Evolutionary conservation across 202 grass and related monocot species (phyloP), one percentile per base, ranked within the genome.

Genomic region (Cymbopogon flexuosus): DNA sequence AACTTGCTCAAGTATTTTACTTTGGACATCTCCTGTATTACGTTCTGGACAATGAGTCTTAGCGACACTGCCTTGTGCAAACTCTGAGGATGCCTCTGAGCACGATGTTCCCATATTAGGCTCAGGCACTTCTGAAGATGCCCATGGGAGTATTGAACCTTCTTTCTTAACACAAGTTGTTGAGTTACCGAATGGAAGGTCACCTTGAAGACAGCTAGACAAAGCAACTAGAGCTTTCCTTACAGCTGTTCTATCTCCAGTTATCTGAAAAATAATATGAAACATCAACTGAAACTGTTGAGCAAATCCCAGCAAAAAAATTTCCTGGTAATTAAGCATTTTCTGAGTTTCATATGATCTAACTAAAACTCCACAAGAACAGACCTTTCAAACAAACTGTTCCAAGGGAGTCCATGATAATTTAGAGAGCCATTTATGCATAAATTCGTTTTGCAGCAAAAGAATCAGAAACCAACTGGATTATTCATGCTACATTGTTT

Each of bases 171-270:
- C 66, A 57, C 37, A 66, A 72, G 8, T 83, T 75, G n/a, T 57
- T 57, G 73, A 60, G 16, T 29, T 45, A 5, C 39, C n/a, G 57
- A 18, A 21, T 59, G 39, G 47, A 58, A 59, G 39, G 65, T 83
- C 74, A 83, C 74, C 57, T 82, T 87, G 85, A 60, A 87, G 66
- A 83, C 67, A 29, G 60, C 85, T 79, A 73, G 80, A 87, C 24
- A 87, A 45, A 78, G 85, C 80, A 83, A 87, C 59, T 31, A 87
- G 68, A 60, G 74, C 67, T 78, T 78, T 83, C 34, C 85, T 83
- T 79, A 87, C 31, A 65, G 74, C 15, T 12, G 47, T 30, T 77
- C 73, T 66, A 49, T 78, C 74, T 66, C 85, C 85, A 83, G 80
- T 83, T 72, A 87, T 60, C 85, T 87, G 79, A 23, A 66, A 76